phyloP scores from a whole-genome alignment of 495 filamentous ascomycete genomes.

The Aspergillus kassunensis region DNA sequence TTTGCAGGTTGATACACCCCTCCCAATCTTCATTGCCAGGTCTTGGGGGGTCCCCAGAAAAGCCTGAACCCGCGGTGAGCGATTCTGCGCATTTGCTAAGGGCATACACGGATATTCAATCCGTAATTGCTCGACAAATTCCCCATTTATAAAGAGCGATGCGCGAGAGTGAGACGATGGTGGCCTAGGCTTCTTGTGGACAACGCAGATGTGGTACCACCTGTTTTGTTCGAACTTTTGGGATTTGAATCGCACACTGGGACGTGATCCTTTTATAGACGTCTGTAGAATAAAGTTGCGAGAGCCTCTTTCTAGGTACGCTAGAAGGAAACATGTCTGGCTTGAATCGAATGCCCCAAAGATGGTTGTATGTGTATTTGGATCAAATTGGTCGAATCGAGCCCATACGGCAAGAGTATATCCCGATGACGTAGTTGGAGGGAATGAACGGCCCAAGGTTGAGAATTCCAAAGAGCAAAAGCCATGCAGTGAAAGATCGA shows the following conservation, averaged over 20 bases:
- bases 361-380: constrained; percentile 81
- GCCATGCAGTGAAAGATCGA: constrained; percentile 84
- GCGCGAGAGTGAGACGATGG: constrained; percentile 73
- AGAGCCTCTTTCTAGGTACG: constrained; percentile 93
- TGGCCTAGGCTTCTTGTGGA: constrained; percentile 73
- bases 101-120: constrained; percentile 78
- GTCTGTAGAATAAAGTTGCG: constrained; percentile 94
- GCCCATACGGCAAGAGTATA: constrained; percentile 91
- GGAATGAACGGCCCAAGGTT: constrained; percentile 76
- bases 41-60: constrained; percentile 93
- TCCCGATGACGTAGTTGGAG: constrained; percentile 67
- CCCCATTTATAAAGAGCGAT: constrained; percentile 84
- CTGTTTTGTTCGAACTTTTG: constrained; percentile 63
- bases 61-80: constrained; percentile 69
- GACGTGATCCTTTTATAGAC: constrained; percentile 77
- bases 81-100: constrained; percentile 41
- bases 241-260: constrained; percentile 91
- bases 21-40: constrained; percentile 75
- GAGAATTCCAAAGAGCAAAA: constrained; percentile 86
- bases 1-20: constrained; percentile 66
- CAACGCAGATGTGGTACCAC: constrained; percentile 92
- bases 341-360: constrained; percentile 92
- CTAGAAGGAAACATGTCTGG: constrained; percentile 90
- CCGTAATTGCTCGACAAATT: constrained; percentile 88
- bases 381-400: constrained; percentile 79